These are phyloP conservation scores for Fragilaria radians DNA, from an alignment of 108 stramenopile genomes.

Conservation along the genomic window DNA sequence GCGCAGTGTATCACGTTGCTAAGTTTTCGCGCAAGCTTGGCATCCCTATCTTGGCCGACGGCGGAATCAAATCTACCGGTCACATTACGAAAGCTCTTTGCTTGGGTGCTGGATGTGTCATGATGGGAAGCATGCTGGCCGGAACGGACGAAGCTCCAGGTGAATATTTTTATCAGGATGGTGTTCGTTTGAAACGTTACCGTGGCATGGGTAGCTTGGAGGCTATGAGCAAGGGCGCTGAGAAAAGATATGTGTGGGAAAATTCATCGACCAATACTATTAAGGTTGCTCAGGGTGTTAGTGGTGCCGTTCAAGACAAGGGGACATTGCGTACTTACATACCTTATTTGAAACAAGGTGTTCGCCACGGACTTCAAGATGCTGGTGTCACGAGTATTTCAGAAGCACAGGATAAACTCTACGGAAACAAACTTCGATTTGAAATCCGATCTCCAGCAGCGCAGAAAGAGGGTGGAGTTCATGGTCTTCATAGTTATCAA, in stretches of 20 bases:
- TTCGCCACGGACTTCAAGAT: slow-evolving; percentile 98
- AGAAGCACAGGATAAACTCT: slow-evolving; percentile 70
- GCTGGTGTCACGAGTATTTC: slow-evolving; percentile 73
- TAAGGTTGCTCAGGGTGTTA: slow-evolving; percentile 99
- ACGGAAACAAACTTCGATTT: slow-evolving; percentile 77
- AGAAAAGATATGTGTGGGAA: slow-evolving; percentile 98
- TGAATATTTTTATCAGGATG: slow-evolving; percentile 99
- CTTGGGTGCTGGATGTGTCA: slow-evolving; percentile 97
- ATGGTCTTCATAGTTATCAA: slow-evolving; percentile 96
- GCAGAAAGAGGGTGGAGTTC: slow-evolving; percentile 98
- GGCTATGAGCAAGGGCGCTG: slow-evolving; percentile 97
- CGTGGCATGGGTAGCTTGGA: slow-evolving; percentile 99
- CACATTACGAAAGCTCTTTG: slow-evolving; percentile 98
- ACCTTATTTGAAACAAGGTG: slow-evolving; percentile 96
- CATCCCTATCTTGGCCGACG: slow-evolving; percentile 97
- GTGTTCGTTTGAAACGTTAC: slow-evolving; percentile 98
- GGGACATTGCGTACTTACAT: slow-evolving; percentile 95
- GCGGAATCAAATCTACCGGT: slow-evolving; percentile 96
- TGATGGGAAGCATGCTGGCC: slow-evolving; percentile 99
- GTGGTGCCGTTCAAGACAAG: slow-evolving; percentile 99
- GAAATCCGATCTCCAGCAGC: slow-evolving; percentile 99
- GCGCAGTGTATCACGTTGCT: slow-evolving; percentile 97
- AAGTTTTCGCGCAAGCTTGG: slow-evolving; percentile 90
- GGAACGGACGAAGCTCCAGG: slow-evolving; percentile 99
- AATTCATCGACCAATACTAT: slow-evolving; percentile 67